phyloP scores from a whole-genome alignment of 2,329 filamentous ascomycete species.

The Sclerotinia sclerotiorum region DNA sequence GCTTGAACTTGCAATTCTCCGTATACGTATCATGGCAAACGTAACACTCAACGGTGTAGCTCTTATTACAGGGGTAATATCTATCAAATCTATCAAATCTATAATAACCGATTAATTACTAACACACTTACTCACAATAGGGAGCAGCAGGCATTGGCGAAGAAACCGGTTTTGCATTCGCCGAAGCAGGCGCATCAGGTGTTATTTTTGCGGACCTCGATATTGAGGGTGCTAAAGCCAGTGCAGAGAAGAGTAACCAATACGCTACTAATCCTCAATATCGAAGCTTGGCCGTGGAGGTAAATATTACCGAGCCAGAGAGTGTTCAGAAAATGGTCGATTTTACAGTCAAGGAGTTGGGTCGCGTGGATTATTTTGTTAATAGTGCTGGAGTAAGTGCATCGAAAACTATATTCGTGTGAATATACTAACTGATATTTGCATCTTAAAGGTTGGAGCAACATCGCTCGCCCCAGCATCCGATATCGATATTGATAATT shows the following conservation, averaged over 20 bases:
- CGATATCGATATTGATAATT: constrained; percentile 32
- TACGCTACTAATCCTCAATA: constrained; percentile 36
- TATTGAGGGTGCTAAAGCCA: constrained; percentile 26
- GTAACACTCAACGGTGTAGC: background rate
- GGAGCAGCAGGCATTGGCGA: background rate
- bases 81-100: too few relatives aligned
- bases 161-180: constrained; percentile 11
- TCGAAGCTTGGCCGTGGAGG: constrained; percentile 30
- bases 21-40: background rate
- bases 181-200: constrained; percentile 21
- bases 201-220: constrained; percentile 38
- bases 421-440: background rate
- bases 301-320: constrained; percentile 34
- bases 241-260: constrained; percentile 34
- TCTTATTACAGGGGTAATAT: background rate
- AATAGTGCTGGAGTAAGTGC: constrained; percentile 47
- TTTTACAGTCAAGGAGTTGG: constrained; percentile 47
- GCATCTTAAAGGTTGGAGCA: background rate
- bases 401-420: background rate
- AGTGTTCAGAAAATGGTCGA: constrained; percentile 37
- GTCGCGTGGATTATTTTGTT: constrained; percentile 53
- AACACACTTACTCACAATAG: background rate
- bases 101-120: background rate
- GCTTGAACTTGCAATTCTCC: background rate
- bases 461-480: constrained; percentile 23